Conservation (phyloP, 2,329 filamentous ascomycete genomes). For the Zasmidium angulare region DNA sequence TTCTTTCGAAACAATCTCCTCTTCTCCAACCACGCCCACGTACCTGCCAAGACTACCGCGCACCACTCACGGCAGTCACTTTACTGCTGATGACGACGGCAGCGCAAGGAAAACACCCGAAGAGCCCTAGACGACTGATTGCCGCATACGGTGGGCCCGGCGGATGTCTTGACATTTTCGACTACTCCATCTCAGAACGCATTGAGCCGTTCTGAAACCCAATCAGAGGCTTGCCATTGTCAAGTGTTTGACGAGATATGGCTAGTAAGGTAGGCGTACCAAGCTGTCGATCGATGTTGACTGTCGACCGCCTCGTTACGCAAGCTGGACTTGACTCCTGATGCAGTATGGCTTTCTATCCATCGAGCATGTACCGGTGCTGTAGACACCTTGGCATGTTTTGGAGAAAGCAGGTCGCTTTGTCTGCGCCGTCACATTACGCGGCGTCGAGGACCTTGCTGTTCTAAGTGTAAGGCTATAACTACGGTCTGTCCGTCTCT, state of each 20-base stretch:
- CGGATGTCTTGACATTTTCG: neutral
- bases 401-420: neutral
- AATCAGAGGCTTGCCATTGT: constrained; percentile 2
- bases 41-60: neutral
- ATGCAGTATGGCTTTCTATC: neutral
- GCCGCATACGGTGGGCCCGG: neutral
- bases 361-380: neutral
- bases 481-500: neutral
- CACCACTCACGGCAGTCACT: neutral
- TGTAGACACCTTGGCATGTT: constrained; percentile 2
- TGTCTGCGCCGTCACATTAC: neutral
- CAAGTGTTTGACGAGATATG: neutral
- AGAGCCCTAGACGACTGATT: neutral
- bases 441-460: neutral
- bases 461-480: neutral
- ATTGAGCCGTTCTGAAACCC: neutral
- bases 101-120: neutral
- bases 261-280: neutral
- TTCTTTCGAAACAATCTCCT: neutral
- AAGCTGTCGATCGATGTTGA: neutral
- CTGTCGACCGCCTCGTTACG: neutral
- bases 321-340: neutral
- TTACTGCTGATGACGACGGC: neutral
- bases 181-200: neutral
- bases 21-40: neutral